A percentile compares a stretch with the other conserved stretches of the same genome.
phyloP scores from a whole-genome alignment of 345 rosid species.

The Salix viminalis region DNA sequence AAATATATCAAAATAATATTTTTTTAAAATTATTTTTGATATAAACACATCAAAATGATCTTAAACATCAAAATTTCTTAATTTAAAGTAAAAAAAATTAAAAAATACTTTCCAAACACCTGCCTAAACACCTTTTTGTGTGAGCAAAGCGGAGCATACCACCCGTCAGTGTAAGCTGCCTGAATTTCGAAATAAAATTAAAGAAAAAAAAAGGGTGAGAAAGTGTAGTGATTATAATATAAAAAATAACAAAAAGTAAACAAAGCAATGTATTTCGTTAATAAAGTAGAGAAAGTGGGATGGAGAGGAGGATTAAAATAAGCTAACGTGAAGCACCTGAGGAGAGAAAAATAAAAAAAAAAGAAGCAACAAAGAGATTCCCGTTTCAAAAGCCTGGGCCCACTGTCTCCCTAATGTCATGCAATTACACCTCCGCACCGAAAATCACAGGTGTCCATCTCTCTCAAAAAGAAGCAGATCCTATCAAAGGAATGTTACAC shows the following conservation, averaged over 20 bases:
- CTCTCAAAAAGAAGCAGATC: background rate
- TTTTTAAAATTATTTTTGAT: too few relatives aligned
- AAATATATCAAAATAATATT: too few relatives aligned
- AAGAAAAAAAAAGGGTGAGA: background rate
- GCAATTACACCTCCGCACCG: background rate
- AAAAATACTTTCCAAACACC: too few relatives aligned
- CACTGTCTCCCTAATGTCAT: background rate
- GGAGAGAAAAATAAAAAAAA: background rate
- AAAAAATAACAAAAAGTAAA: background rate
- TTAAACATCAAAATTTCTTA: too few relatives aligned
- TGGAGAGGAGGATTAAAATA: constrained; percentile 9
- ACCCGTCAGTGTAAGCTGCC: constrained; percentile 35
- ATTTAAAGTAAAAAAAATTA: too few relatives aligned
- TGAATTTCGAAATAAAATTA: constrained; percentile 4
- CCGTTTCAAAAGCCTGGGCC: background rate
- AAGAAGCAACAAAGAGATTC: constrained; percentile 13
- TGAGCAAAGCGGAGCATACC: constrained; percentile 43
- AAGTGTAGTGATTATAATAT: background rate
- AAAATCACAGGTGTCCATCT: background rate
- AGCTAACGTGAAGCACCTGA: constrained; percentile 28
- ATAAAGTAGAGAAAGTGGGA: constrained; percentile 10
- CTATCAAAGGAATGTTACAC: too few relatives aligned
- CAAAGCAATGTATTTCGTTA: background rate
- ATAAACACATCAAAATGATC: too few relatives aligned
- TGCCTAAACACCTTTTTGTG: constrained; percentile 3